Evolutionary conservation across 345 rosid species (phyloP).

Genomic region (Ailanthus altissimus): DNA sequence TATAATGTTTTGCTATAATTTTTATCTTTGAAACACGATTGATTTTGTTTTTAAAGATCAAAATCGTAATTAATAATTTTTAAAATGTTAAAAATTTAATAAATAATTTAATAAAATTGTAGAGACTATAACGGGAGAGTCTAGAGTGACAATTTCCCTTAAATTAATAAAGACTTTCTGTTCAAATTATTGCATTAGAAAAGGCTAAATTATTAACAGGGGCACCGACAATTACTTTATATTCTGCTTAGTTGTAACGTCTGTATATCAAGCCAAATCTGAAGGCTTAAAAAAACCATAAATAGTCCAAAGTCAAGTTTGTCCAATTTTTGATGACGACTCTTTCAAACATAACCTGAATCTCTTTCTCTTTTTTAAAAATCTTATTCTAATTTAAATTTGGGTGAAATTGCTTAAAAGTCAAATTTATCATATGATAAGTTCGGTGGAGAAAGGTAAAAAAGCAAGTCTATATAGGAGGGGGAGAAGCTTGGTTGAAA

Average conservation of each 20-base stretch:
- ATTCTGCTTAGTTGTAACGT: neutral
- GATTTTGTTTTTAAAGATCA: too few relatives aligned
- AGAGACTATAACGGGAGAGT: too few relatives aligned
- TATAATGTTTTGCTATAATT: too few relatives aligned
- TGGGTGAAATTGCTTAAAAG: neutral
- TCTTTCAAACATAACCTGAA: too few relatives aligned
- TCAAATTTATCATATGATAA: constrained; percentile 18
- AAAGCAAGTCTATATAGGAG: constrained; percentile 60
- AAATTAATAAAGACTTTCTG: neutral
- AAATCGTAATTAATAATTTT: too few relatives aligned
- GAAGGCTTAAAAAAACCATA: neutral
- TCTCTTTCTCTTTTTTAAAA: too few relatives aligned
- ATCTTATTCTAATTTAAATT: neutral
- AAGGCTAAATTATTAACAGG: neutral
- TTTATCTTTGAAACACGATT: too few relatives aligned
- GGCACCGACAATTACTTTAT: neutral
- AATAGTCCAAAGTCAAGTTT: neutral
- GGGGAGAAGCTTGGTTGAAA: constrained; percentile 16
- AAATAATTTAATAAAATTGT: too few relatives aligned
- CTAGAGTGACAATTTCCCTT: too few relatives aligned
- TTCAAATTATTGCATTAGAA: neutral
- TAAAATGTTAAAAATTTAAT: too few relatives aligned
- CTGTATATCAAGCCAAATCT: neutral
- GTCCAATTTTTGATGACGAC: neutral
- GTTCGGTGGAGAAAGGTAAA: constrained; percentile 19